Percentiles rank a stretch among this genome's conserved stretches.
Evolutionary conservation across 164 flowering plant genomes (phyloP).

Genomic region (Berberis thunbergii): DNA sequence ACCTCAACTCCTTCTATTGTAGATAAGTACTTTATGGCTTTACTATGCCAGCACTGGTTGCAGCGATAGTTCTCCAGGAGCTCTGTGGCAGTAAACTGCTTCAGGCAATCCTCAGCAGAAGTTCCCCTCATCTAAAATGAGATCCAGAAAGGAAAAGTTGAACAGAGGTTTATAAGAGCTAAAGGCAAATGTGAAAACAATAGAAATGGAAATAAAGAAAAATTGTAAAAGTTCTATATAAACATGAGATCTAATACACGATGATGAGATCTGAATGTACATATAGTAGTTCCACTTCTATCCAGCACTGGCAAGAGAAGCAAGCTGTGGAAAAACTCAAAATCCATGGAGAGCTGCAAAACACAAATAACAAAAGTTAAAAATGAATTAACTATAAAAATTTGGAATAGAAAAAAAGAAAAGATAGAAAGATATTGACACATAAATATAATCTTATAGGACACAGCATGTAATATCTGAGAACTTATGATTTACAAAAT

Average conservation of each 20-base stretch:
- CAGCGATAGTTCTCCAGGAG: slow-evolving; percentile 61
- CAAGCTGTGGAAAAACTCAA: slow-evolving; percentile 72
- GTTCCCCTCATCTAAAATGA: slow-evolving; percentile 43
- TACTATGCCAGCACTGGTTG: slow-evolving; percentile 73
- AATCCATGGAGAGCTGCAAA: slow-evolving; percentile 76
- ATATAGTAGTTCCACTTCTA: slow-evolving; percentile 41
- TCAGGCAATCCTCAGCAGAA: slow-evolving; percentile 65
- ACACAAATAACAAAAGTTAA: slow-evolving; percentile 2
- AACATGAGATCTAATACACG: slow-evolving; percentile 10
- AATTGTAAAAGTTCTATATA: not conserved
- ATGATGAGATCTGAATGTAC: slow-evolving; percentile 16
- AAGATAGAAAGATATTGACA: no score
- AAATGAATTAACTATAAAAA: not conserved
- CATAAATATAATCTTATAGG: no score
- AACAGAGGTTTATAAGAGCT: not conserved
- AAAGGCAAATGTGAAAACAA: slow-evolving; percentile 8
- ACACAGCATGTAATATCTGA: no score
- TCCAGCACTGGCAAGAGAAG: slow-evolving; percentile 42
- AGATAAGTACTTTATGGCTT: slow-evolving; percentile 59
- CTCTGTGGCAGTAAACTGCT: slow-evolving; percentile 55
- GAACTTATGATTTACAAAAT: no score
- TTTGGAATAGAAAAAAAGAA: no score
- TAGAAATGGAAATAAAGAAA: not conserved
- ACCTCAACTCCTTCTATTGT: slow-evolving; percentile 44
- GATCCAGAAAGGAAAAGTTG: slow-evolving; percentile 4